Percentiles rank a stretch among this genome's conserved stretches.
phyloP scores from a whole-genome alignment of 2,329 filamentous ascomycete species.

The Tolypocladium paradoxum region DNA sequence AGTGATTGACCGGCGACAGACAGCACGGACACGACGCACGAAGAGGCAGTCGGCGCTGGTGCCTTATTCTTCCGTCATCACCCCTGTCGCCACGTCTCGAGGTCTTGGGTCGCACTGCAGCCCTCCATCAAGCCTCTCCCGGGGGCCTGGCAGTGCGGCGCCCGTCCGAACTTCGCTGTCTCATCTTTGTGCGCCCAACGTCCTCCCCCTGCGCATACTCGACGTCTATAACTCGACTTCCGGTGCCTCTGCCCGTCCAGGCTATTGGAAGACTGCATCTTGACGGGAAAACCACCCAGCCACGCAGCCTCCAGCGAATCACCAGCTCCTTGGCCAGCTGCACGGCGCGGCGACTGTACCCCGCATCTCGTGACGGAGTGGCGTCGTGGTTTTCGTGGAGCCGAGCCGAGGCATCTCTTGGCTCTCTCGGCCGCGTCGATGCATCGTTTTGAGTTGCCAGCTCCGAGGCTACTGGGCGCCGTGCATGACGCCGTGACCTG shows the following conservation, averaged over 20 bases:
- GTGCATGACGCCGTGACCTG: neutral
- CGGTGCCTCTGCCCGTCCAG: neutral
- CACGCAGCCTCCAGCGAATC: neutral
- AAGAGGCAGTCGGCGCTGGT: neutral
- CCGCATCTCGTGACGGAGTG: neutral
- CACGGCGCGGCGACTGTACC: no score
- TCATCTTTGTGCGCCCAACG: neutral
- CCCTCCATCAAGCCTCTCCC: neutral
- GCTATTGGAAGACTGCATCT: neutral
- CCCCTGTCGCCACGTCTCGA: neutral
- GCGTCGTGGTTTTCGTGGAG: neutral
- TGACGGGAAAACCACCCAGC: no score
- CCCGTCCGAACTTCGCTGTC: no score
- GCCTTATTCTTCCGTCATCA: neutral
- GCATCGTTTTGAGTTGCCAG: neutral
- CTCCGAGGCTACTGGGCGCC: neutral
- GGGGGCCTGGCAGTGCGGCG: neutral
- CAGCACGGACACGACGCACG: no score
- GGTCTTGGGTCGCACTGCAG: neutral
- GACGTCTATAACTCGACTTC: neutral
- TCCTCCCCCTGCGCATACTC: neutral
- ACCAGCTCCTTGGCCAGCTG: neutral
- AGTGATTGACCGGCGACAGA: no score
- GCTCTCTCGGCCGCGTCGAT: neutral
- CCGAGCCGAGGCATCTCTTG: slow-evolving; percentile 1